Conservation (phyloP, 2,329 filamentous ascomycete genomes). For the Monilinia vaccinii-corymbosi region DNA sequence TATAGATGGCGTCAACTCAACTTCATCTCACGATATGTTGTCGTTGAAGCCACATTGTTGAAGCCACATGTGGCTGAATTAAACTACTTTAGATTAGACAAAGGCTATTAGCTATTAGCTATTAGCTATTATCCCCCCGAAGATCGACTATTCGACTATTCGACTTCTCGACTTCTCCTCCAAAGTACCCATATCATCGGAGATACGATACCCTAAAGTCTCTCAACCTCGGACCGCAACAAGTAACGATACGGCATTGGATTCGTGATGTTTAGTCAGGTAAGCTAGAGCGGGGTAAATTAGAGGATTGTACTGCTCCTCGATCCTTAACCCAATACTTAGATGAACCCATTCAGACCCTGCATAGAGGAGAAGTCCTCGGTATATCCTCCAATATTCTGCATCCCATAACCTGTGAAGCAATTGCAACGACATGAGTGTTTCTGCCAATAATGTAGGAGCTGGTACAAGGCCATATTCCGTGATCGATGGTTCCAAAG, state of each 20-base stretch:
- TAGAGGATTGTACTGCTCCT: background rate
- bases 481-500: conserved; percentile 20
- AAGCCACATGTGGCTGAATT: background rate
- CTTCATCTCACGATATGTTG: no score
- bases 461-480: conserved; percentile 16
- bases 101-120: no score
- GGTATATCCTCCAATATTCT: background rate
- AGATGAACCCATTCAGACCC: background rate
- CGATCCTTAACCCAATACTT: background rate
- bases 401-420: background rate
- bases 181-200: background rate
- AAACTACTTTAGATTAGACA: background rate
- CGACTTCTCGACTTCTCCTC: background rate
- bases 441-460: background rate
- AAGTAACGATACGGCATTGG: background rate
- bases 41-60: no score
- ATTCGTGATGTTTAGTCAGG: background rate
- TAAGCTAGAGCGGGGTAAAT: background rate
- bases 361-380: background rate
- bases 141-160: background rate
- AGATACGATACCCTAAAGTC: background rate
- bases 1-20: no score
- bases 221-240: background rate
- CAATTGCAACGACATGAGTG: background rate
- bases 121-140: conserved; percentile 4